Evolutionary conservation across 1,284 basidiomycete species (phyloP), one percentile per base, ranked within the genome.

Genomic region (Blastosporella zonata): DNA sequence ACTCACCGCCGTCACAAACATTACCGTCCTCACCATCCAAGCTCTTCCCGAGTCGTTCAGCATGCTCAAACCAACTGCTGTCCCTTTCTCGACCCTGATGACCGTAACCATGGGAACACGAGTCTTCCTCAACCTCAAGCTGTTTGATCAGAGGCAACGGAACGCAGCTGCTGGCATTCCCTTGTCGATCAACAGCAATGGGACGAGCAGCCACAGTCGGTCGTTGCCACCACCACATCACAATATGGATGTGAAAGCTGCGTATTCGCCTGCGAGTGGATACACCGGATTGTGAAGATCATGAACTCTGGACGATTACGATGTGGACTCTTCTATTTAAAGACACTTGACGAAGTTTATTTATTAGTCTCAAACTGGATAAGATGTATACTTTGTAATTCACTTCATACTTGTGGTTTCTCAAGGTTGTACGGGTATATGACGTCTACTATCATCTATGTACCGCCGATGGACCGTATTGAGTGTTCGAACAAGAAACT

Each of bases 101-200:
- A 62, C 64, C 43, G 64, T 64, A 50, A 58, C 67, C 12, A 66
- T 67, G 62, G 63, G 63, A 6, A 59, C 60, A 8, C 62, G 63
- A 15, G 59, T 66, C 7, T 67, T 62, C 50, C 59, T 67, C 45
- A 61, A 61, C 49, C 55, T 62, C 18, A 58, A 54, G 47, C 59
- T 58, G 27, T 53, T 60, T 31, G 41, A 54, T 46, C 48, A 59
- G 29, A 50, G 53, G 27, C 49, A 53, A 33, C 18, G 44, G 23
- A 52, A 45, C 20, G 45, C 36, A 15, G 34, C 25, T 2, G 27
- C 44, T 17, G 41, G 46, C 33, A 48, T 45, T n/a, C 46, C 52
- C 2, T 28, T 52, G 33, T 43, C 49, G 18, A 44, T 46, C 17
- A 52, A 51, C 40, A 56, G 50, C 15, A 44, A 50, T 20, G 48